Evolutionary conservation across 1,284 basidiomycete genomes (phyloP).

Genomic region (Puccinia novopanici): DNA sequence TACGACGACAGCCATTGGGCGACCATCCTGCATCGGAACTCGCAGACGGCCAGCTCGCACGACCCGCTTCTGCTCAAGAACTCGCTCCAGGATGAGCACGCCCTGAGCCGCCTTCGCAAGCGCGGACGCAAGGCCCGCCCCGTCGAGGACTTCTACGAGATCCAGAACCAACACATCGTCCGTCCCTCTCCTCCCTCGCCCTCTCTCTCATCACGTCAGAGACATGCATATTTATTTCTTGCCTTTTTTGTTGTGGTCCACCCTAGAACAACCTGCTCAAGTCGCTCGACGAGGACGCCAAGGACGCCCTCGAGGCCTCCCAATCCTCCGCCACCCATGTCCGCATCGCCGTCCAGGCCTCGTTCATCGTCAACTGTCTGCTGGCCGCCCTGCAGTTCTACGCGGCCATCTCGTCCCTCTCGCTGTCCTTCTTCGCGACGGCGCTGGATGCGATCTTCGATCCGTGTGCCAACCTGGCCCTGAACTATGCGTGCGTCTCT

Average conservation of each 20-base stretch:
- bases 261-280: conserved; percentile 27
- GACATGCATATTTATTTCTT: background rate
- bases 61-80: conserved; percentile 32
- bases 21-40: conserved; percentile 22
- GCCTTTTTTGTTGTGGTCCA: too few species aligned
- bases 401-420: conserved; percentile 51
- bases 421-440: conserved; percentile 52
- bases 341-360: conserved; percentile 28
- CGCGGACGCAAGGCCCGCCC: conserved; percentile 20
- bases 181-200: background rate
- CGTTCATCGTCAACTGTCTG: conserved; percentile 44
- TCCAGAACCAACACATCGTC: conserved; percentile 45
- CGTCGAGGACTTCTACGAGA: conserved; percentile 32
- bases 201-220: background rate
- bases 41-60: background rate
- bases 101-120: background rate
- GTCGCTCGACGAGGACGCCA: conserved; percentile 38
- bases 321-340: conserved; percentile 26
- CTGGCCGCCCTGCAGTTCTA: conserved; percentile 51
- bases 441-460: conserved; percentile 51
- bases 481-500: conserved; percentile 43
- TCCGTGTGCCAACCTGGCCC: conserved; percentile 47
- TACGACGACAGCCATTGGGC: conserved; percentile 38
- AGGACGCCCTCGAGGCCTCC: background rate
- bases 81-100: conserved; percentile 13